Conservation (phyloP, 2,329 filamentous ascomycete genomes). For the Colletotrichum eremochloae region DNA sequence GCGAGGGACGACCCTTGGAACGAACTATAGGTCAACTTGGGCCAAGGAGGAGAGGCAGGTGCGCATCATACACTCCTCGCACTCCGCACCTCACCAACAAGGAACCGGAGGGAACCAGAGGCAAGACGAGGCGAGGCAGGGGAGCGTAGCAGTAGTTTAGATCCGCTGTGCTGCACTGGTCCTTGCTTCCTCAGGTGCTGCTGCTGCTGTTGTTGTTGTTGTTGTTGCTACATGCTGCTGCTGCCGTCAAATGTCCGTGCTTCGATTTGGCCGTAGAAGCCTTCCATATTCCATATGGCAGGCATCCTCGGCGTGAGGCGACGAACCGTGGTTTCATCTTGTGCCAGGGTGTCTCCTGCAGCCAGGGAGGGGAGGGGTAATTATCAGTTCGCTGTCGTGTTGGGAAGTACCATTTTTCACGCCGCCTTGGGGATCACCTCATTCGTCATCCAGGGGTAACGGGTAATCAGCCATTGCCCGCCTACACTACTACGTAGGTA, state of each 20-base stretch:
- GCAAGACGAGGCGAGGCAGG: neutral
- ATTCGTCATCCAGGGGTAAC: slow-evolving; percentile 26
- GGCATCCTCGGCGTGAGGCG: slow-evolving; percentile 30
- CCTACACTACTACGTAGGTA: too few relatives aligned
- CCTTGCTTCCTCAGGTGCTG: neutral
- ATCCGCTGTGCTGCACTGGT: neutral
- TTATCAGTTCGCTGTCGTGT: neutral
- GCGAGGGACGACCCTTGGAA: neutral
- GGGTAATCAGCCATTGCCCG: neutral
- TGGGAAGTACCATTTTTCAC: slow-evolving; percentile 32
- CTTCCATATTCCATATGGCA: slow-evolving; percentile 34
- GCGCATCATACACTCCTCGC: slow-evolving; percentile 15
- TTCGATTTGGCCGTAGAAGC: slow-evolving; percentile 40
- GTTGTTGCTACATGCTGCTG: neutral
- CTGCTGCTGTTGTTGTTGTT: slow-evolving; percentile 5
- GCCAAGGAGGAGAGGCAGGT: neutral
- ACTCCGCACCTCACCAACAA: slow-evolving; percentile 17
- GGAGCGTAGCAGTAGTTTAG: slow-evolving; percentile 4
- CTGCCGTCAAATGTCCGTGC: slow-evolving; percentile 40
- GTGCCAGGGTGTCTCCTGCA: slow-evolving; percentile 21
- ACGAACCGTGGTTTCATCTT: slow-evolving; percentile 41
- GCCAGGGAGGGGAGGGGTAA: neutral
- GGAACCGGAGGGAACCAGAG: neutral
- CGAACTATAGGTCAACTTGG: slow-evolving; percentile 19
- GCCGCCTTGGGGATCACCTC: slow-evolving; percentile 9